Percentiles rank a stretch among this genome's conserved stretches.
Evolutionary conservation across 2,329 filamentous ascomycete species (phyloP).

Genomic region (Pseudogymnoascus sp.): DNA sequence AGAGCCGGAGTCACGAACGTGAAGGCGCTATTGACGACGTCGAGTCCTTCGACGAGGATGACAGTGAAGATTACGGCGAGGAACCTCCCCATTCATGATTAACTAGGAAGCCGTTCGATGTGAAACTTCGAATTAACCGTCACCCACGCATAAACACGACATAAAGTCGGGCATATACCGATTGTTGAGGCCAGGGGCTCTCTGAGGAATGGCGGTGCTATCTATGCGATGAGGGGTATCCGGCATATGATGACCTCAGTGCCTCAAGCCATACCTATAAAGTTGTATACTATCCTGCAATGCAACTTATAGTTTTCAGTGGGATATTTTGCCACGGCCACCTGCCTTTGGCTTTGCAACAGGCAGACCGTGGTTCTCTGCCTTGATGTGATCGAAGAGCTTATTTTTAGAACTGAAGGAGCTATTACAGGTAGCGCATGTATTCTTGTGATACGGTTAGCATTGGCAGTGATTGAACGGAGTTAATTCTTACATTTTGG

Average conservation of each 20-base stretch:
- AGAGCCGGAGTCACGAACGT: constrained; percentile 50
- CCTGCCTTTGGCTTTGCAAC: constrained; percentile 23
- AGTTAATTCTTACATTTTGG: background rate
- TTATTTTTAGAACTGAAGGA: constrained; percentile 54
- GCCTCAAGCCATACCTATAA: background rate
- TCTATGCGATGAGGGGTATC: background rate
- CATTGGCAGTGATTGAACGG: background rate
- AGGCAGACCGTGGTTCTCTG: constrained; percentile 47
- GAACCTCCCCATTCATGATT: constrained; percentile 1
- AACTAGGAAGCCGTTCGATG: background rate
- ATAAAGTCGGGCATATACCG: background rate
- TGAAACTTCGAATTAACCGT: background rate
- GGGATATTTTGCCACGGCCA: constrained; percentile 16
- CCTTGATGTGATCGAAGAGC: constrained; percentile 56
- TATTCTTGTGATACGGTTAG: constrained; percentile 30
- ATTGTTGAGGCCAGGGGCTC: background rate
- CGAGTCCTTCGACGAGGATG: constrained; percentile 73
- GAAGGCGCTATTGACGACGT: constrained; percentile 81
- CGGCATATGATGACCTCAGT: background rate
- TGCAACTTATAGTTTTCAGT: constrained; percentile 1
- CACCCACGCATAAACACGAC: background rate
- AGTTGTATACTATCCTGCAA: constrained; percentile 1
- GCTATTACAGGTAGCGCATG: constrained; percentile 50
- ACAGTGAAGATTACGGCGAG: constrained; percentile 34
- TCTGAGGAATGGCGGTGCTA: background rate